Conservation (phyloP, 1,139 yeast genomes). For the Kodamaea alishanica region DNA sequence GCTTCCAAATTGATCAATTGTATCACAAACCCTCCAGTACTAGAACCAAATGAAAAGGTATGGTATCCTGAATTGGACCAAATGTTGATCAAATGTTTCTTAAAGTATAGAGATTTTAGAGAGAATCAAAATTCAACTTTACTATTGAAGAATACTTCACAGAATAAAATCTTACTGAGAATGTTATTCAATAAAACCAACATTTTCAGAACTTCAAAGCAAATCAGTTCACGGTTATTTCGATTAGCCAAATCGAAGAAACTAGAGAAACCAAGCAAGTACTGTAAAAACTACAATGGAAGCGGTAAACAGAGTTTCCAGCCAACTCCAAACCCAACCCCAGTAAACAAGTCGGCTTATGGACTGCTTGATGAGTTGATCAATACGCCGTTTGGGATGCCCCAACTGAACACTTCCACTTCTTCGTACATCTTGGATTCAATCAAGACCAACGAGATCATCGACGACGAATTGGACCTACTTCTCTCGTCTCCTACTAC, state of each 20-base stretch:
- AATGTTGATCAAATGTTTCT: slow-evolving; percentile 32
- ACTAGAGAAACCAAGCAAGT: slow-evolving; percentile 15
- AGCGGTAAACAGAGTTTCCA: background rate
- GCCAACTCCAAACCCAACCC: slow-evolving; percentile 8
- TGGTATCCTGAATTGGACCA: slow-evolving; percentile 42
- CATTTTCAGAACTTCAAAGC: slow-evolving; percentile 36
- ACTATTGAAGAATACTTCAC: slow-evolving; percentile 33
- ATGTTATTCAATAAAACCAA: slow-evolving; percentile 42
- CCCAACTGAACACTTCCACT: slow-evolving; percentile 2
- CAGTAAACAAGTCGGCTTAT: slow-evolving; percentile 3
- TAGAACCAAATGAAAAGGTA: slow-evolving; percentile 20
- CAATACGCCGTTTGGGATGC: slow-evolving; percentile 14
- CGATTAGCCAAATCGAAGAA: slow-evolving; percentile 18
- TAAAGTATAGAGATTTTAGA: slow-evolving; percentile 35
- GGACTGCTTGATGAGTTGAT: slow-evolving; percentile 14
- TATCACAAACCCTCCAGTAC: slow-evolving; percentile 9
- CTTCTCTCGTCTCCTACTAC: slow-evolving; percentile 15
- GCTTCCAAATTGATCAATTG: slow-evolving; percentile 6
- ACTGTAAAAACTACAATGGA: slow-evolving; percentile 8
- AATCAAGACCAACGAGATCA: slow-evolving; percentile 15
- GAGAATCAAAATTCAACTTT: slow-evolving; percentile 23
- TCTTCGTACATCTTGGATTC: slow-evolving; percentile 12
- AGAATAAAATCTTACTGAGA: slow-evolving; percentile 41
- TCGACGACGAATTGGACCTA: slow-evolving; percentile 16
- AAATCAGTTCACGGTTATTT: slow-evolving; percentile 32